Evolutionary conservation across 2,329 filamentous ascomycete genomes (phyloP), one percentile per base, ranked within the genome.

Genomic region (Pyrenochaeta sp.): DNA sequence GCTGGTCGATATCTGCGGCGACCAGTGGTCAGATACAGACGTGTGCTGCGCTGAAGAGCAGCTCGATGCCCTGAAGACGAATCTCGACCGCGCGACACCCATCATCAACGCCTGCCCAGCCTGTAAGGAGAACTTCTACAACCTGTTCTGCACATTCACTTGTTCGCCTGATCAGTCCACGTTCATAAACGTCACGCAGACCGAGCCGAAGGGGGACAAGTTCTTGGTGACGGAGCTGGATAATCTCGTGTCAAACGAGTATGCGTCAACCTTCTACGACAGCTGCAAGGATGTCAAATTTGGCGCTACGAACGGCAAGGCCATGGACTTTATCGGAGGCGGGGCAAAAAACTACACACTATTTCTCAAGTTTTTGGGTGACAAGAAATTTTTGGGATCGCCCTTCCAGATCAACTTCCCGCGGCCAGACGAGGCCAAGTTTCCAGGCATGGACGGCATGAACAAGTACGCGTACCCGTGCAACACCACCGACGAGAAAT

Each of bases 201-300:
- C 89, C 0, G 85, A 86, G 62, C 78, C 85, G 24, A 91, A 84
- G 78, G 77, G 81, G 63, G 74, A 84, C 78, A 88, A 89, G 65
- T 80, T 81, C 56, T 78, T 92, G n/a, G 93, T 97, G 13, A 92
- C 91, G 1, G 92, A 97, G 80, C 81, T 99, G 24, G 93, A 97
- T 73, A 94, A 97, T 72, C 82, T 98, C 5, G 88, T 97, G 67
- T 92, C 92, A 2, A 84, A 93, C 55, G 84, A 90, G 52, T 98
- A 96, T 75, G 93, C 92, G 43, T 84, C 86, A 8, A 93, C 91
- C 1, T 96, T 99, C 81, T 99, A 93, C 76, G 86, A 97, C 78
- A 99, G 95, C 80, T 99, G 95, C 83, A 98, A 98, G 79, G 93
- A 99, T 77, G 94, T 99, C 79, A 99, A 99, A 75, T 97, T 98